Evolutionary conservation across 345 rosid species (phyloP), one percentile per base, ranked within the genome.

Genomic region (Aquilaria sinensis): DNA sequence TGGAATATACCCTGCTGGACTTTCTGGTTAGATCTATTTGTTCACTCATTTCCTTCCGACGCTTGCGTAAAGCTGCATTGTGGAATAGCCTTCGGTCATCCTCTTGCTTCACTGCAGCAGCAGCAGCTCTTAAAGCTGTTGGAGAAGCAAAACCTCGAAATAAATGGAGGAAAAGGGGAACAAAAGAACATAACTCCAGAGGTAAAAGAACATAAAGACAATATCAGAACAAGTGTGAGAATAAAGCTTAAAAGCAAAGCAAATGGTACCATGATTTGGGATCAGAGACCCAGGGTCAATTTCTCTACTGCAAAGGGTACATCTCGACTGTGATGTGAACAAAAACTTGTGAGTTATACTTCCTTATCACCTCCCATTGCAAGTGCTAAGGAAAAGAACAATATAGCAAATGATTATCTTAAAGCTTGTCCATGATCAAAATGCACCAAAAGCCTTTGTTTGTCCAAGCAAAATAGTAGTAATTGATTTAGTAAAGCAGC

Each of bases 41-140:
- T 57, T 90, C 94, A 63, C 86, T 87, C 82, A 88, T 77, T 74
- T 88, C 98, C 77, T 90, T 93, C 78, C 97, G 81, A 67, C 96
- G 91, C 77, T 89, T 93, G 57, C 98, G 85, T 59, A 86, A 84
- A 66, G 97, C 73, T 59, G 97, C 92, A 68, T 93, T 93, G 70
- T 88, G 96, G 75, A 93, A 90, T 57, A 90, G 81, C 77, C 96
- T 77, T 64, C 90, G 80, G 63, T 90, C 90, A 80, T 90, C 98
- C 75, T 93, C 96, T 56, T 80, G 96, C 83, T 83, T 93, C 59
- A 90, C 82, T 64, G 97, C 88, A 64, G 76, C 79, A 54, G 99
- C 97, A 2, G 96, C 99, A 78, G 99, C 97, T 83, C 99, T 83
- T 58, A 94, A 84, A 64, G 96, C 99, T 94, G 78, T 41, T 16